Evolutionary conservation across 2,329 filamentous ascomycete genomes (phyloP).

Genomic region (Trichoderma afroharzianum): DNA sequence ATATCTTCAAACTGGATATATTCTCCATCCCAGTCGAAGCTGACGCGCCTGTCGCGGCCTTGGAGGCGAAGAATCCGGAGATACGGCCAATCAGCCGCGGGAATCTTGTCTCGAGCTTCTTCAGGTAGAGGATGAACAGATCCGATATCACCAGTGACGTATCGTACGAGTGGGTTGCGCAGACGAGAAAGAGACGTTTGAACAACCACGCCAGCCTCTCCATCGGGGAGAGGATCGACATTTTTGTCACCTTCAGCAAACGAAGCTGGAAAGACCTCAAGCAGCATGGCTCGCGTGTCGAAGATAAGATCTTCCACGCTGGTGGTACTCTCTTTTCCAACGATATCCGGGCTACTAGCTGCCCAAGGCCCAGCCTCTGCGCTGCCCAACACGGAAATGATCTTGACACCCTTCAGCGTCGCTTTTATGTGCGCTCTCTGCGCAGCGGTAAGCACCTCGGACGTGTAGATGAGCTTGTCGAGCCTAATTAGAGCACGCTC

Average conservation of each 20-base stretch:
- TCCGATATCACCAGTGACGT: slow-evolving; percentile 41
- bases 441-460: slow-evolving; percentile 34
- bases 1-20: slow-evolving; percentile 38
- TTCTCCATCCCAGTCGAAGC: slow-evolving; percentile 39
- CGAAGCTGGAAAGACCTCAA: slow-evolving; percentile 35
- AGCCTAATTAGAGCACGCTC: slow-evolving; percentile 28
- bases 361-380: slow-evolving; percentile 42
- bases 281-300: slow-evolving; percentile 34
- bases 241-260: background rate
- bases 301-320: slow-evolving; percentile 35
- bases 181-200: slow-evolving; percentile 41
- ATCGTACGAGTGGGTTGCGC: slow-evolving; percentile 42
- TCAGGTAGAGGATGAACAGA: slow-evolving; percentile 36
- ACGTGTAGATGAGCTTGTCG: slow-evolving; percentile 44
- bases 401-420: slow-evolving; percentile 31
- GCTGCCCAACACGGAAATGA: slow-evolving; percentile 41
- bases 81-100: slow-evolving; percentile 24
- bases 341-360: slow-evolving; percentile 30
- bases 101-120: slow-evolving; percentile 16
- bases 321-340: slow-evolving; percentile 2
- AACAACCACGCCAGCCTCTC: slow-evolving; percentile 36
- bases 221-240: slow-evolving; percentile 26
- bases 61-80: slow-evolving; percentile 36
- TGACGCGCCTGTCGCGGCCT: slow-evolving; percentile 41
- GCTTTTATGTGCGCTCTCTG: slow-evolving; percentile 33